Evolutionary conservation across 129 eudicot genomes (phyloP).

Genomic region (Dittrichia graveolens): DNA sequence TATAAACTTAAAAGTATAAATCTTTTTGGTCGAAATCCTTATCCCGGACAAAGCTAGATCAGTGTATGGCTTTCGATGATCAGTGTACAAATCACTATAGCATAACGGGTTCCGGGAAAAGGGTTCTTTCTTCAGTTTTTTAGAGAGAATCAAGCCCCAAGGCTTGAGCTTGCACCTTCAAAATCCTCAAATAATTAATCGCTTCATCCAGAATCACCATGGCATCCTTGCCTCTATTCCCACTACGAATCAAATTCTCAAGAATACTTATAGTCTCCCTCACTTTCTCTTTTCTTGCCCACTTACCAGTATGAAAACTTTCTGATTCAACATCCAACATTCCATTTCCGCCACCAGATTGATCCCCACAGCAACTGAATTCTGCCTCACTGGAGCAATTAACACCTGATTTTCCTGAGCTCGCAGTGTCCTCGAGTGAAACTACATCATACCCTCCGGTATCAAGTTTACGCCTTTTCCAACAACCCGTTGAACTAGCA

Average conservation of each 20-base stretch:
- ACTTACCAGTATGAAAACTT: constrained; percentile 40
- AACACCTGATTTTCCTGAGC: constrained; percentile 40
- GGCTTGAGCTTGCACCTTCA: constrained; percentile 71
- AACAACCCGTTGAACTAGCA: constrained; percentile 54
- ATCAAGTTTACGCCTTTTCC: constrained; percentile 51
- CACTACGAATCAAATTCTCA: constrained; percentile 66
- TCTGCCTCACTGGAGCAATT: constrained; percentile 61
- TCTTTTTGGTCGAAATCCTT: background rate
- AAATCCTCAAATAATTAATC: constrained; percentile 54
- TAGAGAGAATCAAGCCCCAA: constrained; percentile 59
- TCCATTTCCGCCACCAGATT: constrained; percentile 22
- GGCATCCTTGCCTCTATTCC: constrained; percentile 61
- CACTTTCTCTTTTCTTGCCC: constrained; percentile 55
- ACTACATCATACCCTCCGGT: constrained; percentile 32
- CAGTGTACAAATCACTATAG: constrained; percentile 13
- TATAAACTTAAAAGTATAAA: background rate
- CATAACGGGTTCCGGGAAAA: background rate
- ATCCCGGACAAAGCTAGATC: background rate
- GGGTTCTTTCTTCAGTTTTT: constrained; percentile 8
- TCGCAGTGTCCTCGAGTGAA: constrained; percentile 43
- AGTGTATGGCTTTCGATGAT: too few relatives aligned
- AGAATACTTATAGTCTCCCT: constrained; percentile 60
- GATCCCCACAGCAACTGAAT: constrained; percentile 41
- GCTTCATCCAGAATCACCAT: constrained; percentile 81
- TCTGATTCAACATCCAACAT: constrained; percentile 32